These are phyloP conservation scores for Rhizophagus sp. DNA, from an alignment of 192 early-diverging fungal species.

Conservation along the genomic window DNA sequence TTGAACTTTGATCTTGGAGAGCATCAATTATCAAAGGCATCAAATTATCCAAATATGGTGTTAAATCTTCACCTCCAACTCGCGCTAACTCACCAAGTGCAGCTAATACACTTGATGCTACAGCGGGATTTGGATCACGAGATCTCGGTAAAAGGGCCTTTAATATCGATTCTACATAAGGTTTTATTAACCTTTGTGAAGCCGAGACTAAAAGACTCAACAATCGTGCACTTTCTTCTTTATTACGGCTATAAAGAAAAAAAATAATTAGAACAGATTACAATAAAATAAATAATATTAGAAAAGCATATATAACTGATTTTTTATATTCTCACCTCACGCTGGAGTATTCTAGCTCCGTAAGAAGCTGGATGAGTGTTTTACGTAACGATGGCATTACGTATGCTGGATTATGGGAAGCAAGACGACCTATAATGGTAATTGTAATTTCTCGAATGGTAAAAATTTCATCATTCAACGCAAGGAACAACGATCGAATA, in stretches of 20 bases:
- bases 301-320: conserved; percentile 26
- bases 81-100: conserved; percentile 81
- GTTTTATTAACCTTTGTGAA: conserved; percentile 80
- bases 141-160: conserved; percentile 82
- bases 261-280: too few species aligned
- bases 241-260: conserved; percentile 58
- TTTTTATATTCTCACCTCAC: conserved; percentile 46
- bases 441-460: conserved; percentile 82
- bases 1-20: conserved; percentile 83
- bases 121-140: conserved; percentile 71
- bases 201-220: conserved; percentile 75
- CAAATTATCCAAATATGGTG: conserved; percentile 78
- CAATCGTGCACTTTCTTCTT: conserved; percentile 82
- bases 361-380: conserved; percentile 82
- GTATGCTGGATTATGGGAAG: conserved; percentile 87
- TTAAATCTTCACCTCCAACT: conserved; percentile 82
- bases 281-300: too few species aligned
- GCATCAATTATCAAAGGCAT: conserved; percentile 88
- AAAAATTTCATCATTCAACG: conserved; percentile 91
- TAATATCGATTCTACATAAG: conserved; percentile 88
- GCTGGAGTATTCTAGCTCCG: conserved; percentile 87
- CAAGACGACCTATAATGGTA: conserved; percentile 82
- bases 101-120: conserved; percentile 77
- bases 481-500: conserved; percentile 83
- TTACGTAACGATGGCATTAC: conserved; percentile 89